Evolutionary conservation across 805 yeast genomes (phyloP).

Genomic region (Maudiozyma pseudohumilis): DNA sequence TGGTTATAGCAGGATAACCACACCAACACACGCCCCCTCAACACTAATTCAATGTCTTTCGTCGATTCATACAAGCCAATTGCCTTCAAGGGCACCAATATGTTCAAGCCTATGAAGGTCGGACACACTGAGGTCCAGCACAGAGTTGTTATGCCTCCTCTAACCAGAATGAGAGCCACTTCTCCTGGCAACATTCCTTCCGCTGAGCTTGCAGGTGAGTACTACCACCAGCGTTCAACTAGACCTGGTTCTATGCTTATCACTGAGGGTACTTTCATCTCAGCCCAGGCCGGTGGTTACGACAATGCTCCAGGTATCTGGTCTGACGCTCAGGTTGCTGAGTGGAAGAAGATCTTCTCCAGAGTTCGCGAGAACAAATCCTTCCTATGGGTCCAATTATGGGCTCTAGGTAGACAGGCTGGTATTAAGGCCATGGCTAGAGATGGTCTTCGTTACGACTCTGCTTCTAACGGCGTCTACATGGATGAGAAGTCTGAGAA

Average conservation of each 20-base stretch:
- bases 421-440: conserved; percentile 29
- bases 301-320: conserved; percentile 39
- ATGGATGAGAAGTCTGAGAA: conserved; percentile 26
- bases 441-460: conserved; percentile 30
- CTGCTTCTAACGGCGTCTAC: conserved; percentile 32
- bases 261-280: conserved; percentile 46
- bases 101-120: conserved; percentile 28
- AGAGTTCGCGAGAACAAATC: conserved; percentile 42
- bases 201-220: conserved; percentile 34
- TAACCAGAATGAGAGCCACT: conserved; percentile 33
- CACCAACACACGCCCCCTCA: background rate
- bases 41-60: conserved; percentile 9
- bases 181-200: conserved; percentile 32
- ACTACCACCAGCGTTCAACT: conserved; percentile 45
- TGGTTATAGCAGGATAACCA: background rate
- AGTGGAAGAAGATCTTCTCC: conserved; percentile 40
- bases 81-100: conserved; percentile 9
- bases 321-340: conserved; percentile 35
- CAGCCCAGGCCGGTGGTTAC: conserved; percentile 33
- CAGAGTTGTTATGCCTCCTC: conserved; percentile 34
- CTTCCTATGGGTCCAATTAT: conserved; percentile 38
- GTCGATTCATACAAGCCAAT: conserved; percentile 13
- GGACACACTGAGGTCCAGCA: conserved; percentile 30
- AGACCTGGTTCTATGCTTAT: conserved; percentile 48
- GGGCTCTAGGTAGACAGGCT: conserved; percentile 39